Base-by-base conservation (phyloP, 768 basidiomycete genomes). In the Amanita polypyramis region DNA sequence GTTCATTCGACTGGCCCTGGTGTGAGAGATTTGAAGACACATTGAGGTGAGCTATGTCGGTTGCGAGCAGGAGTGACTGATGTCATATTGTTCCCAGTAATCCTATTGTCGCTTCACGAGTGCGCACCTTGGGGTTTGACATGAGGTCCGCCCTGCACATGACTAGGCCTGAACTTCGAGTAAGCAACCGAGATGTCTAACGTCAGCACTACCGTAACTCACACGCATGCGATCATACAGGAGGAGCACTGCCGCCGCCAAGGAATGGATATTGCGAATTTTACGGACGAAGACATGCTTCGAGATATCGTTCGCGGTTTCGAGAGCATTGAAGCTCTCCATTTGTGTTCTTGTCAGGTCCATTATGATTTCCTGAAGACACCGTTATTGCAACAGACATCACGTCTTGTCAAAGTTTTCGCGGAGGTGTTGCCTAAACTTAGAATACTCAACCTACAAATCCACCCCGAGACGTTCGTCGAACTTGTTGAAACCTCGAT, bases 391-490 rank as follows among this genome's bases (percentile, higher is more conserved):
- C 32, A 33, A 2, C 34, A 36, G 23, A 45, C 44, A 10, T 36
- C 44, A 19, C 34, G 44, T 19, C 44, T 45, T 25, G 44, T 15
- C 32, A 45, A 45, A 8, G 34, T 15, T 4, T 45, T 45, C 14
- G 34, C n/a, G n/a, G 34, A 36, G n/a, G 17, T 45, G 12, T 25
- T 45, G 23, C 44, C 44, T 14, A 45, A 45, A 21, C 19, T 45
- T 19, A 45, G 15, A 11, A 17, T 36, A 7, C 44, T 45, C 23
- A 45, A 45, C 21, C 44, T 45, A 14, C 44, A 45, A 27, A 21
- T 45, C 34, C 44, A 45, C 12, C 44, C 44, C n/a, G 44, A 45
- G 44, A 45, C 44, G 8, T 36, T 45, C 14, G 36, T 45, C 33
- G 44, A 45, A 8, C 44, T 45, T 19, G 44, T 45, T n/a, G 44